Evolutionary conservation across 257 asterid genomes (phyloP), one percentile per base, ranked within the genome.

Genomic region (Solanum neorickii): DNA sequence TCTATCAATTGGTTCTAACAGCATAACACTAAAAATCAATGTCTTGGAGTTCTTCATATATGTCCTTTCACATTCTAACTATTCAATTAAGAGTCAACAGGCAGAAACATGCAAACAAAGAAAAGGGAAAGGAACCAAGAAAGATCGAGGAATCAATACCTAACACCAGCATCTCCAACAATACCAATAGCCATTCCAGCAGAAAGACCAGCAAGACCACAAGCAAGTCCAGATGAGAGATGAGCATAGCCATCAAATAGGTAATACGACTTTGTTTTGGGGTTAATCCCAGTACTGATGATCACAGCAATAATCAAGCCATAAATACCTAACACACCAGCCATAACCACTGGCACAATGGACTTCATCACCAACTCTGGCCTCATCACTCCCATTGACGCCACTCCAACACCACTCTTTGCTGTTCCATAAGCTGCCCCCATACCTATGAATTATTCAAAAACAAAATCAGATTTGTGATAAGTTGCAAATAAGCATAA

Each of bases 131-230:
- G 7, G 4, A 39, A 75, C 76, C 12, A 69, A 29, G 76, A 76
- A 15, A 33, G 18, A 6, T 15, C 12, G 41, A 87, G 44, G 6
- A 75, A 87, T 93, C 25, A 84, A 46, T 46, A 94, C 98, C 98
- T 93, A 65, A 94, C 98, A 90, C 98, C 98, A 78, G 95, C 98
- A 91, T 94, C 98, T 20, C 98, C 98, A n/a, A 94, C 98, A 27
- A 94, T 94, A 39, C 98, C 98, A 59, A 94, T 94, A 83, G 98
- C 98, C 98, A 94, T 94, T 31, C 98, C 98, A 83, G 98, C 96
- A 73, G 96, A 94, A 66, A 94, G 96, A 1, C 98, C 98, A 62
- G 98, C 95, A 18, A 94, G 98, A 62, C 98, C 98, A 91, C 98
- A 94, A 70, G 98, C 89, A 47, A 94, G 90, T 47, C 98, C 98